Base-by-base conservation (phyloP, 176 grass and related monocot species). In the Aegilops speltoides region DNA sequence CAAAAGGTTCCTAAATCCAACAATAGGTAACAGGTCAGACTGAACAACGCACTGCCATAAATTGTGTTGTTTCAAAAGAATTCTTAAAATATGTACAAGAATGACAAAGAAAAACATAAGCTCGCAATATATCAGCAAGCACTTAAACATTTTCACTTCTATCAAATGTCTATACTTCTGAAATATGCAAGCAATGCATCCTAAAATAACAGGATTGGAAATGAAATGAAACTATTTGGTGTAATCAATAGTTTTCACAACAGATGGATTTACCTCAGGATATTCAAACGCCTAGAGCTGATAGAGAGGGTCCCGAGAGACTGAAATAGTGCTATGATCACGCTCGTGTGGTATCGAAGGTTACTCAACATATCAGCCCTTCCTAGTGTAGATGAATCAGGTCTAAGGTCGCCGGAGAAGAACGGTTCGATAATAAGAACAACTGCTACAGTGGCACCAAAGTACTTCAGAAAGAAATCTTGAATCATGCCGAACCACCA, bases 401-500 rank as follows among this genome's bases (percentile, higher is more conserved):
- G 92, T 92, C 89, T 96, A 83, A 99, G 90, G 87, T 91, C 79
- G 43, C 97, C 97, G 81, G 94, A 82, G 88, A 99, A 99, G 79
- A 99, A 99, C 28, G 97, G 97, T 83, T 99, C 97, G 1, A 99
- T 99, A 84, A 99, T 99, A 57, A 99, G 90, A 40, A 99, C 85
- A 83, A 99, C 97, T 67, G 87, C 97, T 84, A 99, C 94, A 62
- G 97, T 99, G 40, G 97, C 97, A 80, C 97, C 97, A 5, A 99
- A 93, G 78, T 99, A 99, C 80, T 99, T 99, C 66, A 99, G 84
- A 32, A 99, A 91, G 84, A 99, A 99, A 88, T 99, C 97, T 88
- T 99, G 97, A 86, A 96, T 96, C 97, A 99, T 99, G 81, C 97
- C 97, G 14, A 99, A 99, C 97, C 97, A 99, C 97, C 97, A 99